Percentiles rank a stretch among this genome's conserved stretches.
phyloP scores from a whole-genome alignment of 176 grass and related monocot species.

The Dendrocalamus sinicus region DNA sequence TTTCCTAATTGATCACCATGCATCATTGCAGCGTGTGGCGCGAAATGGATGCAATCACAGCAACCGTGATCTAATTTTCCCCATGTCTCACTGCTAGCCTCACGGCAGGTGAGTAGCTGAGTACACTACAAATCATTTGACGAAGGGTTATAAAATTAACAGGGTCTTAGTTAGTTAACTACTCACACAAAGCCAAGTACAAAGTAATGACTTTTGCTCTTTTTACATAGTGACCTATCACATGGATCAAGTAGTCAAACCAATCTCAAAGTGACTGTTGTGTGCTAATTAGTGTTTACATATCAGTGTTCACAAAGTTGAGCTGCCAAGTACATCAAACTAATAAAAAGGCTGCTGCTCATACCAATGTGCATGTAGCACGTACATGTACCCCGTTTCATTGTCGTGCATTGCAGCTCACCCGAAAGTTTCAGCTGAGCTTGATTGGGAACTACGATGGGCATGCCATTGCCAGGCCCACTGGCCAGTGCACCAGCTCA shows the following conservation, averaged over 20 bases:
- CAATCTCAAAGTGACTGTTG: background rate
- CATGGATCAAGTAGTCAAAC: background rate
- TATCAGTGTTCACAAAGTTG: background rate
- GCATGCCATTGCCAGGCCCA: no score
- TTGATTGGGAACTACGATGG: no score
- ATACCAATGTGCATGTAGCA: background rate
- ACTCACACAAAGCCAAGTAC: background rate
- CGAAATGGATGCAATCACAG: background rate
- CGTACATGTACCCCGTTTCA: background rate
- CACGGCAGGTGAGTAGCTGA: background rate
- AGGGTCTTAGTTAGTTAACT: background rate
- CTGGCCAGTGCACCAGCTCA: background rate
- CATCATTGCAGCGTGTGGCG: background rate
- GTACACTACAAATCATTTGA: background rate
- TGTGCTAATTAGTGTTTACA: background rate
- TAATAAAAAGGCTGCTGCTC: background rate
- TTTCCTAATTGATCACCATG: background rate
- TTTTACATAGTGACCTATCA: background rate
- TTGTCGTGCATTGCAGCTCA: background rate
- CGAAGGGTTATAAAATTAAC: background rate
- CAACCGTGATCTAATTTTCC: background rate
- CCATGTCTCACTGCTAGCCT: background rate
- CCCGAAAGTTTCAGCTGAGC: background rate
- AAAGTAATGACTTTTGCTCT: background rate
- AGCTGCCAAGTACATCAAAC: background rate